Conservation (phyloP, 2,329 filamentous ascomycete genomes). For the Ambrosiella beaveri region DNA sequence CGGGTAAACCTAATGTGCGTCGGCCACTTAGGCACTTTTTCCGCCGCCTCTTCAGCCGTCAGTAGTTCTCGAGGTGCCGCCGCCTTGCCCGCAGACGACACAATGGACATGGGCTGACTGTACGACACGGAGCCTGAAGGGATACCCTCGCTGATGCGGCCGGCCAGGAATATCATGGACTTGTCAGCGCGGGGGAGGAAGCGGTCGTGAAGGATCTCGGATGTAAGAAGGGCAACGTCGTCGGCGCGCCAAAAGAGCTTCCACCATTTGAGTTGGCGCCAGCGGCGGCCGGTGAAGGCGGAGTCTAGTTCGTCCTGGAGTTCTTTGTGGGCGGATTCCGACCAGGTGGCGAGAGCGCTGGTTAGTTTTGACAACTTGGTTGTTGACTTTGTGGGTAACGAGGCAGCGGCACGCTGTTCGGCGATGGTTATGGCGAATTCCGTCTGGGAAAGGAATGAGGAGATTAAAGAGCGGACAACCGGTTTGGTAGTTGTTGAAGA, state of each 20-base stretch:
- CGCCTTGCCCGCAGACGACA: background rate
- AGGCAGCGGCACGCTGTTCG: conserved; percentile 24
- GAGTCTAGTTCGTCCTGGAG: conserved; percentile 62
- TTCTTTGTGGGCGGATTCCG: conserved; percentile 65
- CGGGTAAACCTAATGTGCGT: conserved; percentile 56
- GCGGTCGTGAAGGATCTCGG: conserved; percentile 56
- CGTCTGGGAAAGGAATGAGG: conserved; percentile 44
- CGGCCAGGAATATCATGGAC: conserved; percentile 66
- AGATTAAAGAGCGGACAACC: conserved; percentile 47
- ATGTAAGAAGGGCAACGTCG: conserved; percentile 69
- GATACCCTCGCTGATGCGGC: conserved; percentile 44
- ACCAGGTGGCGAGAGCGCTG: conserved; percentile 55
- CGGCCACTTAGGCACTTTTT: conserved; percentile 40
- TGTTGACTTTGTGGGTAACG: conserved; percentile 17
- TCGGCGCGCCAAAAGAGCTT: conserved; percentile 91
- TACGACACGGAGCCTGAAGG: conserved; percentile 19
- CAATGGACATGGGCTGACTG: conserved; percentile 21
- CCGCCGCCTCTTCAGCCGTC: conserved; percentile 15
- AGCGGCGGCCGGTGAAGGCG: conserved; percentile 58
- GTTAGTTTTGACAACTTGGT: conserved; percentile 19
- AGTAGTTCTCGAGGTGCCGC: conserved; percentile 1
- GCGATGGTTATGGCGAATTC: conserved; percentile 32
- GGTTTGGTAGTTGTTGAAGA: conserved; percentile 37
- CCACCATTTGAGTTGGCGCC: conserved; percentile 79
- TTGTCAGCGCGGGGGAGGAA: conserved; percentile 69